Base-by-base conservation (phyloP, 371 early-diverging fungal genomes). In the Mortierella sp. region DNA sequence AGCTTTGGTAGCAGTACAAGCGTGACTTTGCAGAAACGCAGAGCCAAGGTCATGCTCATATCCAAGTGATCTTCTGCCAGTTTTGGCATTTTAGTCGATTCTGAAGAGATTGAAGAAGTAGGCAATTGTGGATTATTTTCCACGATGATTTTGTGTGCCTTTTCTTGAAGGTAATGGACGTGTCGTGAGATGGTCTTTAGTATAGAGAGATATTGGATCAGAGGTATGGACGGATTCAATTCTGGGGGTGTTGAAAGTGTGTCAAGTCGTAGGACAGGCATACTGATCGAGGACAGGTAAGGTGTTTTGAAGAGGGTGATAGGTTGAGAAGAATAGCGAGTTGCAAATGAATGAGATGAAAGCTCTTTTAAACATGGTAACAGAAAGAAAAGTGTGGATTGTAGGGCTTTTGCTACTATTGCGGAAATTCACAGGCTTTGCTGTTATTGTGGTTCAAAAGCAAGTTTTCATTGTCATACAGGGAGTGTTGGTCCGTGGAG, bases 31-130 rank as follows among this genome's bases (percentile, higher is more conserved):
- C 66, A 75, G 62, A 71, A 75, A 28, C 69, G 55, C 20, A 65
- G 49, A 10, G 72, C 62, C 0, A 79, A 59, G 45, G 58, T 37
- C 75, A 79, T 70, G 60, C 80, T 79, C 45, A 52, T 52, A 11
- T 59, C 60, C 47, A 78, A 51, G 26, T 57, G 51, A 1, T 1
- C 66, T 18, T 70, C 51, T n/a, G 47, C 43, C 22, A 11, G 20
- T 52, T 65, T 65, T 5, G 51, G 16, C 32, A 22, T 26, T 12
- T 43, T 22, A 26, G 60, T 54, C 10, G 26, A 28, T 1, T 54
- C 26, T n/a, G 16, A n/a, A 2, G 51, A n/a, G 6, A n/a, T 8
- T 8, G 18, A 18, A 26, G 54, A 26, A 28, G 54, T 11, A 8
- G 1, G 8, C 37, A 37, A 18, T 35, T 35, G 20, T 51, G 52